Evolutionary conservation across 257 asterid genomes (phyloP), one percentile per base, ranked within the genome.

Genomic region (Ophiorrhiza pumila): DNA sequence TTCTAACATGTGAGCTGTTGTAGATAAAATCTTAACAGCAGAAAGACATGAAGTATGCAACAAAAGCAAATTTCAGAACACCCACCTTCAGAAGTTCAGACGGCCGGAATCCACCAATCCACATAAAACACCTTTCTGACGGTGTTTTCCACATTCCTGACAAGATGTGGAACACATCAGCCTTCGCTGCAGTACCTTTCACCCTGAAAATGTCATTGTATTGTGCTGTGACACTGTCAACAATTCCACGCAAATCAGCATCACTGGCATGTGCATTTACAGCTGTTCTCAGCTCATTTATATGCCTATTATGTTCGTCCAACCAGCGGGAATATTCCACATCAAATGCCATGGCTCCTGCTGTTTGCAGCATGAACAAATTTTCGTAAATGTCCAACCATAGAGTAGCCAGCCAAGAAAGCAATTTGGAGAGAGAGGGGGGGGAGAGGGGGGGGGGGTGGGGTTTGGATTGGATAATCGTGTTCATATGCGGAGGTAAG

Each of bases 121-220:
- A 94, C 96, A 94, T 76, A 66, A 94, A 94, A 69, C 97, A 94
- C 88, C 97, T 83, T 65, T 94, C 99, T 1, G 97, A 95, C 2
- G 97, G 99, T 58, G 97, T 91, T 81, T 94, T 94, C 99, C 99
- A 94, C 97, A 94, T 94, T 77, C 99, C 99, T 0, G 97, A 91
- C 82, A 94, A 88, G 82, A 94, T 88, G 89, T 94, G 99, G 85
- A 94, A 94, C 2, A 85, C 97, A 35, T 94, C 99, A 0, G 80
- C 90, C 82, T 94, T 94, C 49, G 97, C 95, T 67, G 97, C 96
- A 43, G 82, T 86, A 20, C 86, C 88, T 86, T 94, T 91, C 84
- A 91, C 85, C 88, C 87, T 87, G 84, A 91, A 94, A 74, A 94
- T 80, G 45, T 88, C 90, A 43, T 90, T 81, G 73, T 81, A 94